Base-by-base conservation (phyloP, 495 filamentous ascomycete genomes). In the Thermothielavioides terrestris region DNA sequence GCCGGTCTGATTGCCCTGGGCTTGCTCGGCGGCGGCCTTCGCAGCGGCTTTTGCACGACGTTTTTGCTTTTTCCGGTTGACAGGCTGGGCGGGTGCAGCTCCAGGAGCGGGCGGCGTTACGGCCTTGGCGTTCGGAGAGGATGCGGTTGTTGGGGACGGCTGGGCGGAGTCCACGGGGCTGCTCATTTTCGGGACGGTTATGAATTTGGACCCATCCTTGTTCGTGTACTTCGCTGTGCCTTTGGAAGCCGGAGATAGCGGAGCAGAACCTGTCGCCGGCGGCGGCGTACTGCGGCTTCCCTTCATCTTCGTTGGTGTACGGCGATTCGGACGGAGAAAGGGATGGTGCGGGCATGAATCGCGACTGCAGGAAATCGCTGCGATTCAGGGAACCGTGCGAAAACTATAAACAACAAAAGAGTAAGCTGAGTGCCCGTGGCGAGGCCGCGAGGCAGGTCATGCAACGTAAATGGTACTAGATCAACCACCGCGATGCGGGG, bases 1-100 rank as follows among this genome's bases (percentile, higher is more conserved):
- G n/a, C 59, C 40, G 17, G 62, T 38, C n/a, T 59, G 59, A 17
- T 43, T 51, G 30, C 42, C 61, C 39, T 58, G 59, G 2, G 50
- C 52, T 40, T 55, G 57, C 49, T 67, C 58, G 34, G 71, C 70
- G n/a, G 69, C 80, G 44, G 81, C 84, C 49, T 83, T 77, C 15
- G 84, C 79, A 34, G 86, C 86, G 40, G 85, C 85, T 65, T 90
- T 91, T 49, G 82, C 75, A 53, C 85, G 81, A 26, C 85, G 79
- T 68, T 94, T 94, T 64, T 90, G 85, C 67, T 95, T 95, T 70
- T 95, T 95, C 61, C 86, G 81, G 68, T 95, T 95, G 35, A 91
- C 85, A 4, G 66, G 55, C 42, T 75, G 65, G 27, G 61, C 52
- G 5, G 69, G 55, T 47, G 60, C 68, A n/a, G 55, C 47, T 62